These are phyloP conservation scores for Amanita rimosa DNA, from an alignment of 768 basidiomycete genomes.

Conservation along the genomic window DNA sequence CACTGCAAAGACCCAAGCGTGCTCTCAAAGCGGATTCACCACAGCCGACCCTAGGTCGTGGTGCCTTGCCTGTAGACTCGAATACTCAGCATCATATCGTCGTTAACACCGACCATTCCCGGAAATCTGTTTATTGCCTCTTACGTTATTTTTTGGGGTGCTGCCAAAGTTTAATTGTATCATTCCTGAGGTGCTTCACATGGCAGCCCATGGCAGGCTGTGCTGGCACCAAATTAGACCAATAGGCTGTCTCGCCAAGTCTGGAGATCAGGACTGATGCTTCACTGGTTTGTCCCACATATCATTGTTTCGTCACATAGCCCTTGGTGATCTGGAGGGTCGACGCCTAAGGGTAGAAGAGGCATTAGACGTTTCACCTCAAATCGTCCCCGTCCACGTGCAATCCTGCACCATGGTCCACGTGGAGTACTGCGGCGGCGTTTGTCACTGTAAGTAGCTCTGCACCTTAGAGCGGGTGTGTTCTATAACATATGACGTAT, in stretches of 20 bases:
- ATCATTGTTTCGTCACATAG: neutral
- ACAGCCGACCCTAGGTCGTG: neutral
- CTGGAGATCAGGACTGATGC: neutral
- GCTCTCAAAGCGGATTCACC: no score
- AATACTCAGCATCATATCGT: neutral
- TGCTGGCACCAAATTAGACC: neutral
- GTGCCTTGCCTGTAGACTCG: neutral
- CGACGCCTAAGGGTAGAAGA: neutral
- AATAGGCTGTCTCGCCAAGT: neutral
- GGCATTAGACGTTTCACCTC: neutral
- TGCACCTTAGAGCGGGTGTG: no score
- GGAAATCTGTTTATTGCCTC: neutral
- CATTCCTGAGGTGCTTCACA: neutral
- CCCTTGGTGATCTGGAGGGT: neutral
- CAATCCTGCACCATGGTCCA: neutral
- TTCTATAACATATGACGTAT: no score
- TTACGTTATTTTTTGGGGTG: neutral
- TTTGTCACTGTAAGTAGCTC: no score
- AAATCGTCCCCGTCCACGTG: neutral
- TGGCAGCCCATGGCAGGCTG: neutral
- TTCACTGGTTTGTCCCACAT: neutral
- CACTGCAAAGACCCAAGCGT: no score
- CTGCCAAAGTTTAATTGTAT: neutral
- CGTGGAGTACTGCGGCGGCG: no score
- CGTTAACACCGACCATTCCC: neutral